Evolutionary conservation across 768 basidiomycete species (phyloP), one percentile per base, ranked within the genome.

Genomic region (Favolaschia claudopus): DNA sequence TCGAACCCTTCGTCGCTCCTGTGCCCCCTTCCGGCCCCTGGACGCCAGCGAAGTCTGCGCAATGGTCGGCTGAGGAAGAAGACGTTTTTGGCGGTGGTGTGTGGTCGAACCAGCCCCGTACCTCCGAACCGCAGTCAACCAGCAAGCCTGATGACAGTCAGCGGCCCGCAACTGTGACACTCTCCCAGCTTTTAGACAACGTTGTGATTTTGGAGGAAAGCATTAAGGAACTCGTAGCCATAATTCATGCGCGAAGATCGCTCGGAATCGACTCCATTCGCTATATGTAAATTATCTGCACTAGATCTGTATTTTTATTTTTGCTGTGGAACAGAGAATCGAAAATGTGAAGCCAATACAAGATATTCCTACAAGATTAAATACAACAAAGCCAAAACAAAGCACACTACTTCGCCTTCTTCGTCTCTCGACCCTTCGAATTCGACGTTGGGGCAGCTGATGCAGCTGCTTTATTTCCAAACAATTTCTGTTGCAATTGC

Each of bases 181-280:
- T 99, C 49, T 95, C 93, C 40, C 88, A 85, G 62, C 72, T 98
- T 53, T 76, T 98, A 71, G 96, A 98, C 71, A 98, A 98, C 69
- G 90, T 96, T 28, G 95, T 99, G 28, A 88, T 98, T 36, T 71
- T 99, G 61, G 96, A 98, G 74, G 96, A 98, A 74, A 91, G 89
- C 60, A 90, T 98, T 69, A 98, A 98, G 76, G 96, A 99, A 73
- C 77, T 95, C 31, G 87, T 87, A 14, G 92, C 93, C 14, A 89
- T 95, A 63, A 85, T 95, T 48, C 89, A 93, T 74, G 93, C 92
- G 15, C 79, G 94, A 57, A 79, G 92, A 60, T 89, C 87, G 74
- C 74, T 96, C 50, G 95, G 95, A 9, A 91, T 96, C 60, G 94
- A 96, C 74, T 80, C 86, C 22, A 74, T 94, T 60, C 85, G 89